Conservation (phyloP, 768 basidiomycete species). For the Floccularia luteovirens region DNA sequence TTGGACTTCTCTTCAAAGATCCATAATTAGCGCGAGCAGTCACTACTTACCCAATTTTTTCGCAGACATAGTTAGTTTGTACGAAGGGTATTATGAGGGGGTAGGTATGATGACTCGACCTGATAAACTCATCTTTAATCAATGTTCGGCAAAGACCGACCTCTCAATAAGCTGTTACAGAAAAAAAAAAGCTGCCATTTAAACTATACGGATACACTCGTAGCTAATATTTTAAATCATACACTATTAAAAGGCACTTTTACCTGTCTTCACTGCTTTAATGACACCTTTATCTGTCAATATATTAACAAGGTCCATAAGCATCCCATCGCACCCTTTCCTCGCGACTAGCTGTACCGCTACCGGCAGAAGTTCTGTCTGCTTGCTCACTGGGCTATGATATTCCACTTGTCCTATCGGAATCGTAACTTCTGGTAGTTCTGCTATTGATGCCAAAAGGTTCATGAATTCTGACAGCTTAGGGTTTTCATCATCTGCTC, state of each 20-base stretch:
- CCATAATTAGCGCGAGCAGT: no score
- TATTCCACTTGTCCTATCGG: constrained; percentile 28
- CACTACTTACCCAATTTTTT: no score
- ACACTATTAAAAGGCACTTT: constrained; percentile 11
- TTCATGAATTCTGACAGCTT: constrained; percentile 19
- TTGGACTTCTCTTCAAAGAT: neutral
- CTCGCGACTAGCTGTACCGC: constrained; percentile 25
- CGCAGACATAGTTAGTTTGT: no score
- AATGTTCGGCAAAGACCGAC: no score
- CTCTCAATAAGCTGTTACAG: no score
- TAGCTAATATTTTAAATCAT: no score
- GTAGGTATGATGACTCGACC: no score
- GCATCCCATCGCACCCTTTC: constrained; percentile 25
- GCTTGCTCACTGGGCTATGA: constrained; percentile 21
- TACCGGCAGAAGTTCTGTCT: constrained; percentile 26
- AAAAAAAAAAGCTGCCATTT: no score
- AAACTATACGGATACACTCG: no score
- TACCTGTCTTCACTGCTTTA: constrained; percentile 16
- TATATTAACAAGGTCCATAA: constrained; percentile 21
- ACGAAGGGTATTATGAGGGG: no score
- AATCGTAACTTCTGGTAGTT: constrained; percentile 26
- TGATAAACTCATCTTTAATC: no score
- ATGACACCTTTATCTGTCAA: constrained; percentile 18
- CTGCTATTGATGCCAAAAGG: constrained; percentile 28
- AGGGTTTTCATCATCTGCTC: constrained; percentile 7